These are phyloP conservation scores for Lactifluus echinatus DNA, from an alignment of 768 basidiomycete genomes.

Conservation along the genomic window DNA sequence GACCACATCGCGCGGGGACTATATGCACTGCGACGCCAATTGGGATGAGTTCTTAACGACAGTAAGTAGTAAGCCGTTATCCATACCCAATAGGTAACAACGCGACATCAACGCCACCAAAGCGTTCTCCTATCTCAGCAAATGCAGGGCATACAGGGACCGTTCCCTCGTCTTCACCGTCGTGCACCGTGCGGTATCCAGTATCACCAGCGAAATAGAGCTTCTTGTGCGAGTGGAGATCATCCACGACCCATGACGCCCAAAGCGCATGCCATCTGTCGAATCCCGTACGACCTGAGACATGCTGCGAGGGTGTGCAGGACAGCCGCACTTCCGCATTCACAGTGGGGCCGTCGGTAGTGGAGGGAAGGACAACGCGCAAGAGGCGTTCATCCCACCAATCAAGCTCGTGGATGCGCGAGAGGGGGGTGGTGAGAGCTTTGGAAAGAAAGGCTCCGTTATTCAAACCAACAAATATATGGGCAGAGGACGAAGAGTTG, in stretches of 20 bases:
- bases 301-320: conserved; percentile 60
- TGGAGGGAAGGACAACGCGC: conserved; percentile 25
- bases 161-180: conserved; percentile 40
- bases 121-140: conserved; percentile 54
- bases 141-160: conserved; percentile 64
- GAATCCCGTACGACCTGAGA: conserved; percentile 39
- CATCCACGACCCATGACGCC: conserved; percentile 57
- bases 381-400: conserved; percentile 39
- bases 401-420: conserved; percentile 37
- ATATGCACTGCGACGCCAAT: conserved; percentile 45
- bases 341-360: background rate
- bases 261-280: conserved; percentile 55
- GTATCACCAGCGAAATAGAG: conserved; percentile 67
- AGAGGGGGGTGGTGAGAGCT: conserved; percentile 25
- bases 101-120: conserved; percentile 59
- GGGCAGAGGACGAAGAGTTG: conserved; percentile 23
- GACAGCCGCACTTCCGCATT: conserved; percentile 37
- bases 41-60: background rate
- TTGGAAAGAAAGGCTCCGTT: conserved; percentile 30
- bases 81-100: conserved; percentile 61
- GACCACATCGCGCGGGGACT: conserved; percentile 46
- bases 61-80: background rate
- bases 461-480: conserved; percentile 41
- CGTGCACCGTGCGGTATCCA: conserved; percentile 42
- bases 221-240: conserved; percentile 40